A percentile compares a stretch with the other conserved stretches of the same genome.
phyloP scores from a whole-genome alignment of 192 early-diverging fungal genomes.

The Coemansia sp. region DNA sequence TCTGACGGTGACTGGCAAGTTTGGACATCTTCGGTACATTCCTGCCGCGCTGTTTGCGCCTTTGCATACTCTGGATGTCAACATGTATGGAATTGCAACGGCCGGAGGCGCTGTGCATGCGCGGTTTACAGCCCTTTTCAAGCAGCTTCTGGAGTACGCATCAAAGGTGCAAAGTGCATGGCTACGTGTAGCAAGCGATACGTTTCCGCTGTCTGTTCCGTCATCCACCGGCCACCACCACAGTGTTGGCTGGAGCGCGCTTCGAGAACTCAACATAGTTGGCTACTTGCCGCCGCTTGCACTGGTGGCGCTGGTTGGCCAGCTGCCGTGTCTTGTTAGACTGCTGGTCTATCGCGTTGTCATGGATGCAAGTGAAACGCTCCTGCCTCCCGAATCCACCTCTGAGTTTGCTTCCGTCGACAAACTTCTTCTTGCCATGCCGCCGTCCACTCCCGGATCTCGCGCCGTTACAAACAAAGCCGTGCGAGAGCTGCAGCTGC shows the following conservation, averaged over 20 bases:
- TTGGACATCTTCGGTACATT: conserved; percentile 33
- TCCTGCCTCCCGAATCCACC: background rate
- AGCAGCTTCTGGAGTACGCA: conserved; percentile 13
- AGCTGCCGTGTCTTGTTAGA: conserved; percentile 16
- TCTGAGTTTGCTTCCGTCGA: too few relatives aligned
- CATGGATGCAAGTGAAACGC: conserved; percentile 18
- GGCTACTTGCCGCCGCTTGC: conserved; percentile 29
- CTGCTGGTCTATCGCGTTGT: conserved; percentile 37
- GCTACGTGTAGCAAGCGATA: conserved; percentile 24
- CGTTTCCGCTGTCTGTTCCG: conserved; percentile 38
- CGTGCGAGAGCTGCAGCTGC: conserved; percentile 31
- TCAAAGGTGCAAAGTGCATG: conserved; percentile 24
- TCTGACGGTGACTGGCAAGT: conserved; percentile 30
- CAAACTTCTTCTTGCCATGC: too few relatives aligned
- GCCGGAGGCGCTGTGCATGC: conserved; percentile 4
- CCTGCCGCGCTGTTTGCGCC: conserved; percentile 9
- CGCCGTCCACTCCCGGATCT: background rate
- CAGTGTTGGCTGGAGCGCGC: conserved; percentile 15
- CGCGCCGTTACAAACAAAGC: conserved; percentile 6
- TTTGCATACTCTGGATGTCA: conserved; percentile 23
- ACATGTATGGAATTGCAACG: conserved; percentile 15
- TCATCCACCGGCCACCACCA: background rate
- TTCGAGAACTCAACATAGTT: conserved; percentile 29
- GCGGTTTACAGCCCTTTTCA: conserved; percentile 22
- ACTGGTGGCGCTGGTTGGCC: conserved; percentile 20